Evolutionary conservation across 139 green algal genomes (phyloP).

Genomic region (Helicosporidium sp.): DNA sequence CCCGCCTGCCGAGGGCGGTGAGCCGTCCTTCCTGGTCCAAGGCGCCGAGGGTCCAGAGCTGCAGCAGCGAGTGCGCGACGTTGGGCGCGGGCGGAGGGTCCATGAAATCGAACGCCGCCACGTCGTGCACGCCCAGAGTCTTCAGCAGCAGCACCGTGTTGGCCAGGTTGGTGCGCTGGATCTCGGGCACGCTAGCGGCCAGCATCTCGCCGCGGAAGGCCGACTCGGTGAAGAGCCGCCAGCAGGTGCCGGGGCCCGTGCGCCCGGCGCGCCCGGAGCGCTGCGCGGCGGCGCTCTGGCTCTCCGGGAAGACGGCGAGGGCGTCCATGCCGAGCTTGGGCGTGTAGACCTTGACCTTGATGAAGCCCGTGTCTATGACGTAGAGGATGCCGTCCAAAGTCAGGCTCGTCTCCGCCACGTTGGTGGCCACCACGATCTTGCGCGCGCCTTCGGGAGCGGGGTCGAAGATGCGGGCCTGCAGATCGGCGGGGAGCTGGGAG

Average conservation of each 20-base stretch:
- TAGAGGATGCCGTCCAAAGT: constrained; percentile 92
- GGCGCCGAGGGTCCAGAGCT: constrained; percentile 80
- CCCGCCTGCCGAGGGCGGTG: constrained; percentile 25
- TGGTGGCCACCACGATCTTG: constrained; percentile 86
- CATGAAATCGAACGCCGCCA: constrained; percentile 97
- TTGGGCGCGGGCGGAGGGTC: constrained; percentile 60
- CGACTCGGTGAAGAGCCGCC: constrained; percentile 81
- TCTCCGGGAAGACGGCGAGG: constrained; percentile 71
- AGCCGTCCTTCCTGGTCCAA: constrained; percentile 63
- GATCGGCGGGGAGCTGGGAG: constrained; percentile 70
- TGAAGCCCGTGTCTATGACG: constrained; percentile 81
- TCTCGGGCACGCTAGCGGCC: constrained; percentile 70
- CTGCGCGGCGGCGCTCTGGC: constrained; percentile 68
- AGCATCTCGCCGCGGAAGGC: constrained; percentile 73
- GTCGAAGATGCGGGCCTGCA: constrained; percentile 94
- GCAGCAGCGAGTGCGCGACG: constrained; percentile 92
- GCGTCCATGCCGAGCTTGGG: constrained; percentile 95
- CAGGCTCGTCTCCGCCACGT: constrained; percentile 94
- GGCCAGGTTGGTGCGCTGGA: constrained; percentile 93
- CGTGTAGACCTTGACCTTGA: constrained; percentile 95
- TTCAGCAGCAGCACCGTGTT: constrained; percentile 96
- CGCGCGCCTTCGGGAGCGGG: constrained; percentile 61
- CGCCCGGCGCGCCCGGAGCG: constrained; percentile 67
- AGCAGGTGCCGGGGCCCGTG: constrained; percentile 76
- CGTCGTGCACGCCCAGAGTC: constrained; percentile 76